Evolutionary conservation across 2,329 filamentous ascomycete species (phyloP).

Genomic region (Hymenoscyphus infarciens): DNA sequence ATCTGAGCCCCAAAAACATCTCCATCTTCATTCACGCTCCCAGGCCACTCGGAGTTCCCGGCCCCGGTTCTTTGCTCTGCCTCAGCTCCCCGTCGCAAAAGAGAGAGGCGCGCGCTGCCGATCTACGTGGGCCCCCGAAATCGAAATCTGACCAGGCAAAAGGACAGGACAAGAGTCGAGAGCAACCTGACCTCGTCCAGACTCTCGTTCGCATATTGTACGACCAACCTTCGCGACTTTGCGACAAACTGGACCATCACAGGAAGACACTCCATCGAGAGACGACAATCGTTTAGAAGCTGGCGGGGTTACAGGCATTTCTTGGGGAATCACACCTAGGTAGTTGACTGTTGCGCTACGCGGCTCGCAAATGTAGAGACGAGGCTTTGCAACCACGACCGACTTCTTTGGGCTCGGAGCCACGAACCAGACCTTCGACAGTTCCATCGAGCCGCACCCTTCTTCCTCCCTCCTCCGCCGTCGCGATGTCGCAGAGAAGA

Average conservation of each 20-base stretch:
- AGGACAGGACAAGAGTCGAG: constrained; percentile 1
- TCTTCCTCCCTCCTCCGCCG: background rate
- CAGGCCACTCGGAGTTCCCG: background rate
- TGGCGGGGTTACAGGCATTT: background rate
- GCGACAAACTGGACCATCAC: background rate
- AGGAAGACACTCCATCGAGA: background rate
- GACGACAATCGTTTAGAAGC: background rate
- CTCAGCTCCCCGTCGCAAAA: background rate
- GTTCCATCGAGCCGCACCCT: background rate
- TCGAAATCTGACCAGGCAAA: background rate
- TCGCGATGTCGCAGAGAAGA: constrained; percentile 45
- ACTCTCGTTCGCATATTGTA: background rate
- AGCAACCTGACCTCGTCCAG: background rate
- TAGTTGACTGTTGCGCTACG: background rate
- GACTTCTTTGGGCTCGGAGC: background rate
- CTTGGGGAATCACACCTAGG: background rate
- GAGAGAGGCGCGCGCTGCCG: background rate
- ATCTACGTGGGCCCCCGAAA: background rate
- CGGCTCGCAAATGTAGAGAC: constrained; percentile 4
- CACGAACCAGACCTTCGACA: background rate
- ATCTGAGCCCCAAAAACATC: background rate
- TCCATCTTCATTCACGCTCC: background rate
- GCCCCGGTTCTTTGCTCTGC: background rate
- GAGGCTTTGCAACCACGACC: constrained; percentile 2
- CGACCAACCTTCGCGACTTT: background rate